Conservation (phyloP, 1,284 basidiomycete species). For the Boletellus sp. region DNA sequence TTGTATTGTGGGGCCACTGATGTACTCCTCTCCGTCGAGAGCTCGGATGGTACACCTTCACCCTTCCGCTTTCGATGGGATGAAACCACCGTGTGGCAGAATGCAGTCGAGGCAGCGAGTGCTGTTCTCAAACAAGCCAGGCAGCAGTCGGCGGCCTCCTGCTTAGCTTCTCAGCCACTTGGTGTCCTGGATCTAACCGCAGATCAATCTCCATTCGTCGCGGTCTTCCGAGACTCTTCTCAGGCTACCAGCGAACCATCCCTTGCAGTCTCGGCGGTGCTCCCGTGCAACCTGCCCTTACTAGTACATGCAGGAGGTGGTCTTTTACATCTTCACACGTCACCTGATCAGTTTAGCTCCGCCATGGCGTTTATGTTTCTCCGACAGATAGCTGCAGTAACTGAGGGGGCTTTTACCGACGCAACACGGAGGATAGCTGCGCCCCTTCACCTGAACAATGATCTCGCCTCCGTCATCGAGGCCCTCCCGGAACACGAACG, state of each 20-base stretch:
- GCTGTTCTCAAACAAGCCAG: slow-evolving; percentile 19
- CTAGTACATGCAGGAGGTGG: slow-evolving; percentile 6
- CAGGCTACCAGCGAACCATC: not conserved
- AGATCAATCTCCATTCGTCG: slow-evolving; percentile 20
- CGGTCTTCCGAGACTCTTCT: slow-evolving; percentile 13
- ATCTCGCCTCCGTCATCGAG: slow-evolving; percentile 36
- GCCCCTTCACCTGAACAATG: slow-evolving; percentile 26
- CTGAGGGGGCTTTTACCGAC: slow-evolving; percentile 8
- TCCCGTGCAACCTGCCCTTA: slow-evolving; percentile 7
- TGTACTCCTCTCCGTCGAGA: slow-evolving; percentile 36
- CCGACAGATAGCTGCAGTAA: slow-evolving; percentile 26
- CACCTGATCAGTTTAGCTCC: slow-evolving; percentile 22
- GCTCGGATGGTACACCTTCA: slow-evolving; percentile 12
- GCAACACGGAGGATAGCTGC: slow-evolving; percentile 16
- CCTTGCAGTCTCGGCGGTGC: not conserved
- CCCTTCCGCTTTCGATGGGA: slow-evolving; percentile 39
- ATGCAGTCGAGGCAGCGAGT: slow-evolving; percentile 21
- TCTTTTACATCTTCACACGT: slow-evolving; percentile 17
- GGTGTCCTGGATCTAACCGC: slow-evolving; percentile 14
- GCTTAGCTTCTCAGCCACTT: slow-evolving; percentile 6
- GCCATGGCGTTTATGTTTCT: slow-evolving; percentile 25
- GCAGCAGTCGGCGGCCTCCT: slow-evolving; percentile 7
- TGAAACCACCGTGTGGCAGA: slow-evolving; percentile 34
- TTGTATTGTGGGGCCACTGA: slow-evolving; percentile 39
- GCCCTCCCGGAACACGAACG: slow-evolving; percentile 28